Base-by-base conservation (phyloP, 2,329 filamentous ascomycete genomes). In the Claviceps spartinae region DNA sequence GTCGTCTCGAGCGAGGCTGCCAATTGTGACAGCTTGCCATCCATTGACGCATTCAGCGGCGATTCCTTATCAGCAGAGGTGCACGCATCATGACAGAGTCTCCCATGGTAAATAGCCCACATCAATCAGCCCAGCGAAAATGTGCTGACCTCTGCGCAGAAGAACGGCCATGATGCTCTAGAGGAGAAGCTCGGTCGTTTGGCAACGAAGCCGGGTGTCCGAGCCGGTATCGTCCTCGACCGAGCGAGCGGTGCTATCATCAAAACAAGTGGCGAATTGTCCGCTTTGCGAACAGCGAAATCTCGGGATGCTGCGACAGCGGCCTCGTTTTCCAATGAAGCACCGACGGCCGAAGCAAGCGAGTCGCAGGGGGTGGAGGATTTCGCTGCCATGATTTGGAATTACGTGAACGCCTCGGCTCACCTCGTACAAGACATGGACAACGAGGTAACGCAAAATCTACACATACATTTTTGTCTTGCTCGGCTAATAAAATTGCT, bases 151-250 rank as follows among this genome's bases (percentile, higher is more conserved):
- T 54, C 24, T 8, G 6, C 59, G 57, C 58, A 72, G 67, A 58
- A 65, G 50, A 71, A 69, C 59, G 72, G 71, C 56, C 73, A 79
- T 54, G 82, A 86, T 59, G 78, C 77, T 43, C 76, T 86, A 54
- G 77, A 80, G 50, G 78, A 81, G 71, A 70, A 79, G 55, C 77
- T 90, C 54, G 78, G 77, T 47, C 82, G 85, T 18, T 74, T 93
- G 45, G 81, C 84, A 42, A 84, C 85, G 63, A 91, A 91, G 62
- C 78, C 85, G 34, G 86, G 85, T 55, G 86, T 93, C 49, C 85
- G 86, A 65, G 86, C 84, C 59, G 86, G 85, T 52, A 75, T 93
- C 48, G 79, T 88, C 51, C 73, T 93, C 43, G 85, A 89, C 59
- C 80, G 85, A 52, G 69, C 77, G 14, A 83, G 78, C 22, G 86